phyloP scores from a whole-genome alignment of 2,329 filamentous ascomycete genomes.

The Microdochium nivale region DNA sequence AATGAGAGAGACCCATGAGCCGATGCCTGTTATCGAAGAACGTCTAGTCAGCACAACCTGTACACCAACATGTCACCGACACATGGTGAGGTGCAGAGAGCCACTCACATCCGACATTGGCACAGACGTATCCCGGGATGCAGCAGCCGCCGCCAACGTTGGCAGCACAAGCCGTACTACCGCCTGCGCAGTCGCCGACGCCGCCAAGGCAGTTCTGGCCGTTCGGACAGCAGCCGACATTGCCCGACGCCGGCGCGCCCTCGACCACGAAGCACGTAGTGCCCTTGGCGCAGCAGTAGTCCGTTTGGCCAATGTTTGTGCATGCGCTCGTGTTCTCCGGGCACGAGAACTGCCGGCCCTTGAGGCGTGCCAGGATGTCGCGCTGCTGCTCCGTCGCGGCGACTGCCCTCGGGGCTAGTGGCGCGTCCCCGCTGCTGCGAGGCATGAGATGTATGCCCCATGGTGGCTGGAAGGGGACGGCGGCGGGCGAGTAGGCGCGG shows the following conservation, averaged over 20 bases:
- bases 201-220: constrained; percentile 55
- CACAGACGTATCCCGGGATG: constrained; percentile 61
- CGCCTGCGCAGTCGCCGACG: constrained; percentile 52
- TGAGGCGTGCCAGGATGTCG: constrained; percentile 36
- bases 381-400: constrained; percentile 3
- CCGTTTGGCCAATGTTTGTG: constrained; percentile 51
- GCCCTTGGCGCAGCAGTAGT: constrained; percentile 63
- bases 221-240: constrained; percentile 66
- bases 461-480: constrained; percentile 29
- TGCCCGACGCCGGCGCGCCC: constrained; percentile 50
- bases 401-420: not conserved
- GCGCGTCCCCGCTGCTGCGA: constrained; percentile 28
- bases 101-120: constrained; percentile 60
- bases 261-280: constrained; percentile 58
- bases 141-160: constrained; percentile 68
- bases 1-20: constrained; percentile 18
- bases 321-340: constrained; percentile 60
- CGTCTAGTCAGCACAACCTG: not conserved
- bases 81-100: not conserved
- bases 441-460: constrained; percentile 28
- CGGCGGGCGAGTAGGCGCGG: constrained; percentile 15
- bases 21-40: constrained; percentile 21
- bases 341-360: constrained; percentile 55
- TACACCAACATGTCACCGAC: not conserved
- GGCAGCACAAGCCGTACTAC: constrained; percentile 56